Percentiles rank a stretch among this genome's conserved stretches.
phyloP scores from a whole-genome alignment of 352 stramenopile species.

The Phytophthora colocasiae region DNA sequence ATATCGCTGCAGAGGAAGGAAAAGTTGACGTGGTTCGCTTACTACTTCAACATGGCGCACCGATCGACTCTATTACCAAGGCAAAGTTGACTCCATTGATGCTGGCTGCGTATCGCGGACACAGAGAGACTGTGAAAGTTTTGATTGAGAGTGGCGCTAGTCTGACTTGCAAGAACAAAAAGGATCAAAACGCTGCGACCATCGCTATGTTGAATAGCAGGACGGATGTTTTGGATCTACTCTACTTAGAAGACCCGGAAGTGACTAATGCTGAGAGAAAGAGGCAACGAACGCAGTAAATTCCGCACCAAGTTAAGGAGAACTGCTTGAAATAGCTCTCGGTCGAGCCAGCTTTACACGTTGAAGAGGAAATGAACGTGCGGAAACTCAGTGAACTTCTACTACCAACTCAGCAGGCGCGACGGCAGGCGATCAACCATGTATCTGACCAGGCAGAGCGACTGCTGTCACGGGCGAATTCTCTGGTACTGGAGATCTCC shows the following conservation, averaged over 20 bases:
- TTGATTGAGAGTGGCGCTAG: conserved; percentile 10
- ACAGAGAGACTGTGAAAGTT: conserved; percentile 14
- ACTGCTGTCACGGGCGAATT: conserved; percentile 21
- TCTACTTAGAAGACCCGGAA: conserved; percentile 1
- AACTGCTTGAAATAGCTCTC: too few relatives aligned
- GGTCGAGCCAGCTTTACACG: too few relatives aligned
- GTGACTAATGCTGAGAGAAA: background rate
- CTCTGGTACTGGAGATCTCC: conserved; percentile 28
- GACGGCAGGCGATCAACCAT: conserved; percentile 14
- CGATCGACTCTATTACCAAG: conserved; percentile 3
- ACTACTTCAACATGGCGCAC: conserved; percentile 4
- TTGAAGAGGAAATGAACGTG: conserved; percentile 4
- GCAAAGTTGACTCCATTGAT: conserved; percentile 14
- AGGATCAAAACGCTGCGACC: background rate
- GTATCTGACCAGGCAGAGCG: conserved; percentile 21
- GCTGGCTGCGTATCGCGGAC: conserved; percentile 14
- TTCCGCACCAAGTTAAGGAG: too few relatives aligned
- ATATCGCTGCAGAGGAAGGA: conserved; percentile 24
- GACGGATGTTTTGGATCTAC: conserved; percentile 8
- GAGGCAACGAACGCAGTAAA: background rate
- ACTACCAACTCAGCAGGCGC: conserved; percentile 2
- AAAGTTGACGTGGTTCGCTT: conserved; percentile 9
- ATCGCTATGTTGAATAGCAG: conserved; percentile 20
- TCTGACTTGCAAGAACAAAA: conserved; percentile 1
- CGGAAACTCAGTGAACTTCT: conserved; percentile 16